Evolutionary conservation across 1,284 basidiomycete species (phyloP), one percentile per base, ranked within the genome.

Genomic region (Cerrena zonata): DNA sequence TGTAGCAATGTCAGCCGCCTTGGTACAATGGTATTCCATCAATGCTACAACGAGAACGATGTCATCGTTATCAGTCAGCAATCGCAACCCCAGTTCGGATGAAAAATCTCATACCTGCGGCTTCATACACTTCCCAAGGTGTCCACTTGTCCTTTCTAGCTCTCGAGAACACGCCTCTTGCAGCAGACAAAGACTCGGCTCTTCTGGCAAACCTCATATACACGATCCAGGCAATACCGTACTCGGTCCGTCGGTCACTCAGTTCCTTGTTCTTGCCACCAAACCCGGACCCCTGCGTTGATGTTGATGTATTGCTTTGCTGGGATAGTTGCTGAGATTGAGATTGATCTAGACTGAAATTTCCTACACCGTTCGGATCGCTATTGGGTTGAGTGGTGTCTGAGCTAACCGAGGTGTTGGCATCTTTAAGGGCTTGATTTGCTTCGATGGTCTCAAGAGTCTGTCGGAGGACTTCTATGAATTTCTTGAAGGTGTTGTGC

Each of bases 1-100:
- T 45, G 85, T 90, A 0, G 94, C 91, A 19, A 98, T 86, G 5
- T 77, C 76, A 34, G 85, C 76, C 44, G 93, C 91, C 63, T 94
- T 91, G 53, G 87, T 93, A 66, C 86, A 89, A 68, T 97, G 92
- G 65, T 97, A 97, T 68, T 99, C 95, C 82, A 95, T 91, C 60
- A 96, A 68, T 0, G 95, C 96, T 90, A 65, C 11, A 5, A 48
- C 22, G 13, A 15, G 30, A 52, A 53, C 38, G 44, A 18, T 49
- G 54, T 27, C 27, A 38, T 45, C 39, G 45, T n/a, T n/a, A 22
- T 30, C 19, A 47, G 40, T 15, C 12, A 19, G 30, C 30, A 34
- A 34, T 41, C 7, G 10, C 10, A 18, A 10, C 15, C 18, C 18
- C 21, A 37, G 10, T 21, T 11, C n/a, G 26, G 43, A 25, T 26